phyloP scores from a whole-genome alignment of 805 yeast genomes.

The Wickerhamomyces pijperi region DNA sequence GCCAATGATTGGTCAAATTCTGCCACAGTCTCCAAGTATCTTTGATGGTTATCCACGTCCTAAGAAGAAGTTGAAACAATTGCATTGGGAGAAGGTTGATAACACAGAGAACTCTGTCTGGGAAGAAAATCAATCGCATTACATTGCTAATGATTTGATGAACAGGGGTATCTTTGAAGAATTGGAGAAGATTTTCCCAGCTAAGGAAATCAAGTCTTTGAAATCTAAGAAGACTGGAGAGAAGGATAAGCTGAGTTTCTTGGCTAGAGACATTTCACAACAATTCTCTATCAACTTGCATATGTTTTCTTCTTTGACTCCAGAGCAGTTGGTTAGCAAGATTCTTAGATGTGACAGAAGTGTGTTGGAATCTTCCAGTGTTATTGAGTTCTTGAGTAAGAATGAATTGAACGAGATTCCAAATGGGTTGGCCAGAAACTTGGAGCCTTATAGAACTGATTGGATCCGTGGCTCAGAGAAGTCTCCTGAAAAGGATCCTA shows the following conservation, averaged over 20 bases:
- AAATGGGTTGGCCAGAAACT: conserved; percentile 39
- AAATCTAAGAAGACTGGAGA: conserved; percentile 30
- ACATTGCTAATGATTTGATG: conserved; percentile 38
- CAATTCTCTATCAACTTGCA: conserved; percentile 75
- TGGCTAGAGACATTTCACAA: conserved; percentile 64
- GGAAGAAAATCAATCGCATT: conserved; percentile 35
- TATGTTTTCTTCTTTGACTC: conserved; percentile 40
- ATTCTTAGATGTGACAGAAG: conserved; percentile 52
- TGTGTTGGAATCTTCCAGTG: conserved; percentile 40
- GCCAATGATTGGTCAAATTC: conserved; percentile 11
- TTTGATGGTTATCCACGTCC: conserved; percentile 31
- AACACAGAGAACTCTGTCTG: conserved; percentile 51
- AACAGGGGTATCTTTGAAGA: conserved; percentile 55
- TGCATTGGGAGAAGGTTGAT: conserved; percentile 75
- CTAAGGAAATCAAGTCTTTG: conserved; percentile 29
- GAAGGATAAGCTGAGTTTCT: conserved; percentile 37
- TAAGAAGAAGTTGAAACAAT: conserved; percentile 55
- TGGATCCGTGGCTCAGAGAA: conserved; percentile 23
- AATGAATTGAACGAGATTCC: conserved; percentile 56
- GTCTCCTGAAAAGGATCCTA: conserved; percentile 42
- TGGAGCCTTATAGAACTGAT: conserved; percentile 55
- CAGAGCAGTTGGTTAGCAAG: conserved; percentile 40
- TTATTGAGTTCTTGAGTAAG: conserved; percentile 58
- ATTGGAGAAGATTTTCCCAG: conserved; percentile 43
- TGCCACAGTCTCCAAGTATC: conserved; percentile 20